phyloP scores from a whole-genome alignment of 257 asterid species.

The Solanum paucissectum region DNA sequence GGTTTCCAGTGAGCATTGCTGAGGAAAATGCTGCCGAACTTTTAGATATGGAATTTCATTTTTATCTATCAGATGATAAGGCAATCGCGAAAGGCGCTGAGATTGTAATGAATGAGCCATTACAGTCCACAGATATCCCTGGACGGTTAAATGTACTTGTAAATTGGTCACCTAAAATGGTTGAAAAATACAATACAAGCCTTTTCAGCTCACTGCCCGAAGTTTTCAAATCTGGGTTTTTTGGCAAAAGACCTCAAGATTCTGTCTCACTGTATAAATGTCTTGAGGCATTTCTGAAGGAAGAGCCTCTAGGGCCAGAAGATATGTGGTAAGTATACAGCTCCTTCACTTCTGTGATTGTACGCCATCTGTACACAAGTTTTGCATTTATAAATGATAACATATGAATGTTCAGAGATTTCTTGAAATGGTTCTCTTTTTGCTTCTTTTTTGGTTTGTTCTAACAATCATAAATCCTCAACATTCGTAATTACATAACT shows the following conservation, averaged over 20 bases:
- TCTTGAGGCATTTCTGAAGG: slow-evolving; percentile 90
- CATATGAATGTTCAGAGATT: not conserved
- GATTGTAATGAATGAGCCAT: slow-evolving; percentile 49
- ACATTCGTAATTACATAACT: not conserved
- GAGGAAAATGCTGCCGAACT: slow-evolving; percentile 27
- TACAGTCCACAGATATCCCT: slow-evolving; percentile 23
- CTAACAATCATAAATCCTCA: not conserved
- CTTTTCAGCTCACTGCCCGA: slow-evolving; percentile 58
- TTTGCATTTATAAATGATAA: not conserved
- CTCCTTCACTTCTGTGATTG: not conserved
- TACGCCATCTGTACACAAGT: not conserved
- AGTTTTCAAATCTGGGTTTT: slow-evolving; percentile 64
- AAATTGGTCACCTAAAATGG: slow-evolving; percentile 60
- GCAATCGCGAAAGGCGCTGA: slow-evolving; percentile 35
- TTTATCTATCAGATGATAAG: slow-evolving; percentile 58
- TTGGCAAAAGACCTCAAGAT: slow-evolving; percentile 60
- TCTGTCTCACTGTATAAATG: slow-evolving; percentile 81
- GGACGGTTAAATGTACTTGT: slow-evolving; percentile 56
- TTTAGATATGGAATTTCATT: slow-evolving; percentile 37
- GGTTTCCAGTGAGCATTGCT: slow-evolving; percentile 19
- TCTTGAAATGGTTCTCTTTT: not conserved
- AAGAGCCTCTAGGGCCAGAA: slow-evolving; percentile 98
- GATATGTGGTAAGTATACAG: slow-evolving; percentile 92
- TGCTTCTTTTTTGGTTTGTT: not conserved
- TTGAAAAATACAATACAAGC: slow-evolving; percentile 28